Conservation (phyloP, 768 basidiomycete genomes). For the Pleurotus tuber-regium region DNA sequence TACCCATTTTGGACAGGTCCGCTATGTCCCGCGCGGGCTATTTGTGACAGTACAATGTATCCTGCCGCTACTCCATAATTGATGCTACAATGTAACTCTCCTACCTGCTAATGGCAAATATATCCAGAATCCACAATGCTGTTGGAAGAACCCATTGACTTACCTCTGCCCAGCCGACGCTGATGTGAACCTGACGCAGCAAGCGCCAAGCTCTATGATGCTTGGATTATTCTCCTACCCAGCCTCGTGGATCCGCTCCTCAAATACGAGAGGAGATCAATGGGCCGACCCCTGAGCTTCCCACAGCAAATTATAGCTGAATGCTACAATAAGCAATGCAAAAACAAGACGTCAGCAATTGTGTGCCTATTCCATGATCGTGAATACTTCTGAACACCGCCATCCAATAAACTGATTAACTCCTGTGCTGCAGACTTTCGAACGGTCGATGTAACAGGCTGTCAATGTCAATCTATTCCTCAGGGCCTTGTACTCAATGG, state of each 20-base stretch:
- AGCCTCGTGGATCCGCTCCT: conserved; percentile 1
- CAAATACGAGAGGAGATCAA: neutral
- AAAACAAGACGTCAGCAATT: conserved; percentile 2
- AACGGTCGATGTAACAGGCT: conserved; percentile 13
- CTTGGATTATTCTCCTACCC: conserved; percentile 2
- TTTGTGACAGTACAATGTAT: too few relatives aligned
- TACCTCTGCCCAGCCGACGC: neutral
- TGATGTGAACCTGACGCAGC: neutral
- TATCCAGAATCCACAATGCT: neutral
- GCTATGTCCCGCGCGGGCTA: too few relatives aligned
- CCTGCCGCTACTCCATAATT: too few relatives aligned
- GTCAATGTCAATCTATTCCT: conserved; percentile 19
- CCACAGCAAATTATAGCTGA: neutral
- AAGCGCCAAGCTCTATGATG: neutral
- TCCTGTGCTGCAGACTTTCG: conserved; percentile 16
- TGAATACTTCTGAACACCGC: too few relatives aligned
- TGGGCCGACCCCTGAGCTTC: neutral
- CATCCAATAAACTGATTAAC: too few relatives aligned
- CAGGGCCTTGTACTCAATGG: conserved; percentile 27
- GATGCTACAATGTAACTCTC: too few relatives aligned
- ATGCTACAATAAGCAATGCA: neutral
- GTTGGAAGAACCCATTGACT: neutral
- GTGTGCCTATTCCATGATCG: conserved; percentile 15
- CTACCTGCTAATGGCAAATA: too few relatives aligned
- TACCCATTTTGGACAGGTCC: too few relatives aligned